These are phyloP conservation scores for Immersiella caudata DNA, from an alignment of 495 filamentous ascomycete species.

Conservation along the genomic window DNA sequence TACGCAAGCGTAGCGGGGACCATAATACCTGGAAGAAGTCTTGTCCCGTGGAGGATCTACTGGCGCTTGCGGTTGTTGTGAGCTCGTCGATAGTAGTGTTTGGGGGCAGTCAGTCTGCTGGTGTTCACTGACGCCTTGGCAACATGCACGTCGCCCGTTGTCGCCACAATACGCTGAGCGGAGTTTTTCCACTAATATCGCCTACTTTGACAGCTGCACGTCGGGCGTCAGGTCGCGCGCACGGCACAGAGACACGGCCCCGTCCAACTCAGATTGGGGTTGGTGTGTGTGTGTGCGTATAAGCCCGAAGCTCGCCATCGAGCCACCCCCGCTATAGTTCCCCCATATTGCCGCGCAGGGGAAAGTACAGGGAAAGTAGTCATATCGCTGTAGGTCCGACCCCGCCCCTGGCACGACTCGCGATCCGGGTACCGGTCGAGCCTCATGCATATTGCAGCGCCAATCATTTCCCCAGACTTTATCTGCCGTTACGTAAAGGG, in stretches of 20 bases:
- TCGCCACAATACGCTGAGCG: not conserved
- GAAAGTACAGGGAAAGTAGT: not conserved
- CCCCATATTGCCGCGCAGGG: not conserved
- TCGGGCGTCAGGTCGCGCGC: not conserved
- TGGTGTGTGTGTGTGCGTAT: too few species aligned
- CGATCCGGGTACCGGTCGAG: not conserved
- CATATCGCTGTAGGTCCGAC: not conserved
- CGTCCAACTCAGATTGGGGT: not conserved
- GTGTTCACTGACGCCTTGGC: not conserved
- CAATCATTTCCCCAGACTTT: not conserved
- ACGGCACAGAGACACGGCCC: not conserved
- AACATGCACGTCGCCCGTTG: not conserved
- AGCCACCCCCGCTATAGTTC: not conserved
- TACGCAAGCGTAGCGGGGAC: not conserved
- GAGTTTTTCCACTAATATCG: not conserved
- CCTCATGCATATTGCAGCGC: not conserved
- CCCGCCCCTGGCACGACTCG: not conserved
- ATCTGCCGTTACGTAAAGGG: not conserved
- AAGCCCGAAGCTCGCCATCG: not conserved
- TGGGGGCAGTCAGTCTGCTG: too few species aligned
- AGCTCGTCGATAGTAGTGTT: not conserved
- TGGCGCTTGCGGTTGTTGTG: not conserved
- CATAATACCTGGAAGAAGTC: not conserved
- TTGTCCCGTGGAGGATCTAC: not conserved
- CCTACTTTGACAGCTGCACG: not conserved